Base-by-base conservation (phyloP, 129 eudicot species). In the Glebionis coronaria region DNA sequence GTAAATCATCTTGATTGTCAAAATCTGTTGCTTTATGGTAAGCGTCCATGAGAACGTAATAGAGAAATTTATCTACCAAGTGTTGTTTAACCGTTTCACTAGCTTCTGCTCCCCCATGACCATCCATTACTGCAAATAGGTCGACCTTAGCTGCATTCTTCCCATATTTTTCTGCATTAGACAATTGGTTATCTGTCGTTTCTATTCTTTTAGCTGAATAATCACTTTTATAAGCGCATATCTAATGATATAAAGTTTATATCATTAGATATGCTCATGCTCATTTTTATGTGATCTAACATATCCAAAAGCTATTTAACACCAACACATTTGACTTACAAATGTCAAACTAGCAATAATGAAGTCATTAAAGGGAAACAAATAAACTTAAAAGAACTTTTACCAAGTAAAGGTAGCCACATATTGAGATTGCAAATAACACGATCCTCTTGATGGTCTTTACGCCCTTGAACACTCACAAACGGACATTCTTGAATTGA, bases 51-150 rank as follows among this genome's bases (percentile, higher is more conserved):
- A 76, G 31, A 55, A 64, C 65, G 40, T 87, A 80, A 56, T 81
- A 46, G 60, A 67, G 75, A 77, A 87, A 74, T 77, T 77, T 81
- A 68, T 76, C 85, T 20, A 79, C 25, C 23, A 84, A 70, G 28
- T 79, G 50, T 20, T 63, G 61, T 49, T 81, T 76, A 65, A 85
- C 90, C 82, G 72, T 71, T 61, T 84, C 95, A 70, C 95, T 87
- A 29, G 95, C 95, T 79, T 87, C 83, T 13, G 67, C 20, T 16
- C 95, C 95, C 67, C 85, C 90, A 79, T 87, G 95, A n/a, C 95
- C 95, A 82, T 87, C 95, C 31, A 87, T 82, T 21, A 87, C 62
- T 53, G 95, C 95, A 70, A 82, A 74, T 38, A 87, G 59, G 79
- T 83, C 77, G 23, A 87, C 60, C 63, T 40, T 73, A 44, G 61